Conservation (phyloP, 352 stramenopile genomes). For the Pythium insidiosum region DNA sequence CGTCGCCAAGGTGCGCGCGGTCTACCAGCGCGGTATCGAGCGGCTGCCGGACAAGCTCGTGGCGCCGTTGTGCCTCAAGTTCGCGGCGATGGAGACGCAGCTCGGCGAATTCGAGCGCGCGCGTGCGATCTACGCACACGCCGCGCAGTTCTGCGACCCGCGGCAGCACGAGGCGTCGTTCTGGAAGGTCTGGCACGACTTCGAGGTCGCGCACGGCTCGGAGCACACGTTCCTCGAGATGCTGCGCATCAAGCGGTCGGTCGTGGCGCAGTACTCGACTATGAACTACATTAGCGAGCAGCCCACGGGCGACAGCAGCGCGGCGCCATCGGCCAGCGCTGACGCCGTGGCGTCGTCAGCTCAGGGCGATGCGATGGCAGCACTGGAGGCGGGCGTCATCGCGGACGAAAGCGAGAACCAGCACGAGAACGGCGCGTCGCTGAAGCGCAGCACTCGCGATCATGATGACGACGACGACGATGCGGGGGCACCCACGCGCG, state of each 20-base stretch:
- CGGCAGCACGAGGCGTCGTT: conserved; percentile 90
- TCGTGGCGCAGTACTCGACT: conserved; percentile 94
- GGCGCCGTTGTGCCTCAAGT: conserved; percentile 92
- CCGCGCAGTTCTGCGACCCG: conserved; percentile 96
- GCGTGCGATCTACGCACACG: conserved; percentile 92
- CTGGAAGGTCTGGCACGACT: conserved; percentile 96
- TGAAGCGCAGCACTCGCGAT: conserved; percentile 56
- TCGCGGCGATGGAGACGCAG: conserved; percentile 94
- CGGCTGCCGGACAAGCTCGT: conserved; percentile 90
- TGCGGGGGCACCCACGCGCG: conserved; percentile 32
- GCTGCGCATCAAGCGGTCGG: conserved; percentile 96
- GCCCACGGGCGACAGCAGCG: no score
- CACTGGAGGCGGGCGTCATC: conserved; percentile 70
- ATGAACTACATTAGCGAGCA: conserved; percentile 96
- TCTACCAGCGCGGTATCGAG: conserved; percentile 95
- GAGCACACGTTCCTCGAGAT: conserved; percentile 99
- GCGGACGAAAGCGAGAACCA: conserved; percentile 15
- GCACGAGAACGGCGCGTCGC: conserved; percentile 17
- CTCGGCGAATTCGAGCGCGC: conserved; percentile 97
- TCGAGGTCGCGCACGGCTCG: conserved; percentile 93
- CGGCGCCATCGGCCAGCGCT: conserved; percentile 31
- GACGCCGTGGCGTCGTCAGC: conserved; percentile 20
- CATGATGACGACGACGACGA: conserved; percentile 41
- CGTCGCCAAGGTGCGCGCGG: conserved; percentile 91
- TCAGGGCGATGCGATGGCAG: conserved; percentile 81